Base-by-base conservation (phyloP, 2,329 filamentous ascomycete species). In the Botrytis fragariae region DNA sequence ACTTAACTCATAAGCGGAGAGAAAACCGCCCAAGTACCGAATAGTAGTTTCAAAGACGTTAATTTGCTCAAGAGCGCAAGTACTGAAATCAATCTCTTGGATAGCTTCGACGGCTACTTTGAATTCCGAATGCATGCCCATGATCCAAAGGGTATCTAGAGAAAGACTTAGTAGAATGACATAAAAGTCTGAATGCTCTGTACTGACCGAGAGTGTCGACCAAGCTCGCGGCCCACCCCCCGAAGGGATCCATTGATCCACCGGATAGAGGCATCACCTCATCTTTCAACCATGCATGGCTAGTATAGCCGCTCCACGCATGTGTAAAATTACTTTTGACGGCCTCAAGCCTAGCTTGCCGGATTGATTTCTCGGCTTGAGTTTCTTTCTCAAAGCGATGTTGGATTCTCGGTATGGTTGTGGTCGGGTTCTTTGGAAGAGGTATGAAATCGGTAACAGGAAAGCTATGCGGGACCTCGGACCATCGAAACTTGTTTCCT, bases 141-240 rank as follows among this genome's bases (percentile, higher is more conserved):
- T 94, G 76, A 97, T 94, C 91, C 92, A 96, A 4, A 97, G 84
- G 0, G 93, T 94, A 80, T 97, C 93, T 71, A 95, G 83, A 1
- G 88, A 86, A 0, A 42, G 18, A 22, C 8, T 69, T 59, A 60
- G 25, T 45, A 2, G 1, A 5, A 1, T 48, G 14, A 8, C 5
- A 25, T 29, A 9, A 3, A 5, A 10, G 7, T 37, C 25, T 44
- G 39, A 32, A 29, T 29, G 5, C 8, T 32, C n/a, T 32, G 22
- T 60, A 39, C 71, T 12, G n/a, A 72, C 71, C 71, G 16, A 72
- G 62, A 59, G 71, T 57, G 83, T 97, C 94, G 6, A 97, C 92
- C 74, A 97, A 81, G 0, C 94, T 96, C 16, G 94, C 94, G 20
- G 92, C 93, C 94, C 94, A 97, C 62, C 92, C 93, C 79, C 93